These are phyloP conservation scores for Pythium sukuiense DNA, from an alignment of 352 stramenopile species.

Conservation along the genomic window DNA sequence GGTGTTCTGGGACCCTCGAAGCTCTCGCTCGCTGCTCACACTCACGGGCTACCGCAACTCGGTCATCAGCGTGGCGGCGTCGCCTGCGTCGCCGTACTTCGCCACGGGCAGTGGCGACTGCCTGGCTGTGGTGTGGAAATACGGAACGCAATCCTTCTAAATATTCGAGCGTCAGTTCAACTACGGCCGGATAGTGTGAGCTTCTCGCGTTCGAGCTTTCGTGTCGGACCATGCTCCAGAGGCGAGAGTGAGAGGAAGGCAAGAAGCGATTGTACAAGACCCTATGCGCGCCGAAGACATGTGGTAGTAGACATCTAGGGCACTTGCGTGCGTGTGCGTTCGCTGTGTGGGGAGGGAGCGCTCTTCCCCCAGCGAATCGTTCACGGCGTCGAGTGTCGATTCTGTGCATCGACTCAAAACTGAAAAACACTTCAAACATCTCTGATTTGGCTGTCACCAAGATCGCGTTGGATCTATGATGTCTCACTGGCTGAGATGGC, in stretches of 20 bases:
- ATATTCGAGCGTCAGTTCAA: conserved; percentile 38
- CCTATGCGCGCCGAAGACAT: conserved; percentile 24
- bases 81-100: conserved; percentile 83
- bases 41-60: conserved; percentile 86
- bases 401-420: conserved; percentile 10
- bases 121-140: conserved; percentile 88
- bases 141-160: conserved; percentile 89
- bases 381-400: neutral
- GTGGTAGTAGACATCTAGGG: conserved; percentile 29
- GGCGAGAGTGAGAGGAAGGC: neutral
- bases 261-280: conserved; percentile 23
- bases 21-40: conserved; percentile 78
- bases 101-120: conserved; percentile 83
- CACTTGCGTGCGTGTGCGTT: neutral
- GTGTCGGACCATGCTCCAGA: neutral
- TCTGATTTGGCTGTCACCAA: neutral
- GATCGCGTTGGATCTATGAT: no score
- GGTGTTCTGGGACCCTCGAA: conserved; percentile 86
- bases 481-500: neutral
- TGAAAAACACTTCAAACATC: conserved; percentile 8
- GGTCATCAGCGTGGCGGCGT: conserved; percentile 86
- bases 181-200: conserved; percentile 2
- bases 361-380: neutral
- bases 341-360: neutral
- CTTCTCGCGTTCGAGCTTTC: neutral